Percentiles rank a stretch among this genome's conserved stretches.
Evolutionary conservation across 805 yeast genomes (phyloP).

Genomic region (Pichia thaimueangensis): DNA sequence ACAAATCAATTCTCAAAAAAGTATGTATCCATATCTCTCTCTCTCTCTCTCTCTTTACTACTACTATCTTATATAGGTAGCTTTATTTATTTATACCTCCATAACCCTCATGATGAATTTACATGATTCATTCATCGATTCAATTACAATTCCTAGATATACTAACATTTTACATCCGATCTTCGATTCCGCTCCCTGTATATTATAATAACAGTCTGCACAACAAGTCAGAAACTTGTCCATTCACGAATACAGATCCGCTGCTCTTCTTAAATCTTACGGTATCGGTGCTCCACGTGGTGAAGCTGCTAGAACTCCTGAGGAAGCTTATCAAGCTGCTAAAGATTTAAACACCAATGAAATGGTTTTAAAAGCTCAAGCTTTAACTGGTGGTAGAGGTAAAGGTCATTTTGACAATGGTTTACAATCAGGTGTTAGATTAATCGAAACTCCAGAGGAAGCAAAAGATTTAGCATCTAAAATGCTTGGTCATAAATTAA

Average conservation of each 20-base stretch:
- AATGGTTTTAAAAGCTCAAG: constrained; percentile 96
- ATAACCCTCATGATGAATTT: too few species aligned
- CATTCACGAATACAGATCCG: constrained; percentile 94
- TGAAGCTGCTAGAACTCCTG: constrained; percentile 81
- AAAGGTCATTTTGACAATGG: constrained; percentile 97
- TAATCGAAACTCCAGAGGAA: constrained; percentile 78
- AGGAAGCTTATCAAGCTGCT: constrained; percentile 82
- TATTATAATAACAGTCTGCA: constrained; percentile 8
- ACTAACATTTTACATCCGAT: neutral
- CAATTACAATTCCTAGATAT: too few species aligned
- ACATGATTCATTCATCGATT: too few species aligned
- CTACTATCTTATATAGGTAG: too few species aligned
- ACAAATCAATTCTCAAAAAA: constrained; percentile 17
- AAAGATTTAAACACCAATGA: constrained; percentile 67
- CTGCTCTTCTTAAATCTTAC: constrained; percentile 71
- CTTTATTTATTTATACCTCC: too few species aligned
- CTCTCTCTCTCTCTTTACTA: too few species aligned
- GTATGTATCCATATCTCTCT: constrained; percentile 12
- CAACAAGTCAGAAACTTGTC: constrained; percentile 62
- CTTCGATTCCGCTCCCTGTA: neutral
- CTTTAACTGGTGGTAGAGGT: constrained; percentile 99
- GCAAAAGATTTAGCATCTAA: constrained; percentile 79
- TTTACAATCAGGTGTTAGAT: constrained; percentile 92
- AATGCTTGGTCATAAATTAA: constrained; percentile 87
- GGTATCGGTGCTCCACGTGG: constrained; percentile 92